phyloP scores from a whole-genome alignment of 768 basidiomycete species.

The Lactarius deliciosus region DNA sequence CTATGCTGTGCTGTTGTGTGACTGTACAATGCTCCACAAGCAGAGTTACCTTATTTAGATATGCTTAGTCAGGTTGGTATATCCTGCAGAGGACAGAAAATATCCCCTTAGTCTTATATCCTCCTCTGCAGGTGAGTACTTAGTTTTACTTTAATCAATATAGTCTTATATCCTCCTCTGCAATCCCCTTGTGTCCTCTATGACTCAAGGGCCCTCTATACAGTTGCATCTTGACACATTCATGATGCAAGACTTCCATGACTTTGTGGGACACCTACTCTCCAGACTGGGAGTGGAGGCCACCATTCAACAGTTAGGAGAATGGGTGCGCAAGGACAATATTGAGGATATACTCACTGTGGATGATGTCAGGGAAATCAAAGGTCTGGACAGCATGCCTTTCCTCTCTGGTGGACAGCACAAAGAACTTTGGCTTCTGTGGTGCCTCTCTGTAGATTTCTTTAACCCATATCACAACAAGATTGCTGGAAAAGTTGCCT shows the following conservation, averaged over 20 bases:
- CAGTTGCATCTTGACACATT: too few species aligned
- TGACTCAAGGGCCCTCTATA: too few species aligned
- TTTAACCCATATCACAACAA: conserved; percentile 40
- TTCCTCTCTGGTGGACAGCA: conserved; percentile 6
- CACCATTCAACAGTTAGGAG: background rate
- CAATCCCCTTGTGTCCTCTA: too few species aligned
- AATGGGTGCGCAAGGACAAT: background rate
- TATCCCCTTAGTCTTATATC: too few species aligned
- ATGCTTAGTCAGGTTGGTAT: too few species aligned
- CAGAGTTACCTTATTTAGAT: too few species aligned
- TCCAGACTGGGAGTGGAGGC: background rate
- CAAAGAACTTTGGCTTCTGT: conserved; percentile 30
- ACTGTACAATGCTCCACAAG: too few species aligned
- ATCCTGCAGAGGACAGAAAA: too few species aligned
- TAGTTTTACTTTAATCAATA: too few species aligned
- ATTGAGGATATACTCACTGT: conserved; percentile 1
- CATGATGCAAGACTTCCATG: conserved; percentile 3
- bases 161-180: too few species aligned
- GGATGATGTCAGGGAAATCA: background rate
- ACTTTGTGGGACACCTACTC: background rate
- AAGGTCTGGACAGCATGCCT: conserved; percentile 2
- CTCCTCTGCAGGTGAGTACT: too few species aligned
- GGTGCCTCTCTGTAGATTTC: conserved; percentile 38
- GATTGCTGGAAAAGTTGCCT: conserved; percentile 33
- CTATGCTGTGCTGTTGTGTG: too few species aligned